Conservation (phyloP, 371 early-diverging fungal species). For the Rhizopus arrhizus region DNA sequence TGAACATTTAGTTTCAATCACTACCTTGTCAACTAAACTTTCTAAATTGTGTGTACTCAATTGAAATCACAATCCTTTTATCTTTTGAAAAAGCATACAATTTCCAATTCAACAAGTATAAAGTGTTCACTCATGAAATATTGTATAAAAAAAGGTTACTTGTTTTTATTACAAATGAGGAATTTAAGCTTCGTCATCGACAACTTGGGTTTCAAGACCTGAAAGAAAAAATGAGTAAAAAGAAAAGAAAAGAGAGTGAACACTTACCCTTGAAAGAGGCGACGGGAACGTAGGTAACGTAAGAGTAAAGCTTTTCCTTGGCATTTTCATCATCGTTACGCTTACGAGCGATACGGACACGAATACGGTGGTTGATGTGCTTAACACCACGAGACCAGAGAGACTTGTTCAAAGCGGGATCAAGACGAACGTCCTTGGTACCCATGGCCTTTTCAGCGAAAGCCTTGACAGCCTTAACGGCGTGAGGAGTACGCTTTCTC, state of each 20-base stretch:
- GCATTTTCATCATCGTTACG: constrained; percentile 92
- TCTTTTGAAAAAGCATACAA: too few species aligned
- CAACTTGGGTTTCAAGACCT: constrained; percentile 40
- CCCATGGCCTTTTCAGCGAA: constrained; percentile 89
- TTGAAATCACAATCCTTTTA: too few species aligned
- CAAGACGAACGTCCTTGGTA: constrained; percentile 81
- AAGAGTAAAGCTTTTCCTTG: constrained; percentile 2
- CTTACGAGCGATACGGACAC: constrained; percentile 87
- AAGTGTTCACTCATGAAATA: not conserved
- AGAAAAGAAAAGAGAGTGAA: not conserved
- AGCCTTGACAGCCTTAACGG: constrained; percentile 85
- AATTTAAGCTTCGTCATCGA: constrained; percentile 17
- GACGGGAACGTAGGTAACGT: constrained; percentile 3
- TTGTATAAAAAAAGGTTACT: not conserved
- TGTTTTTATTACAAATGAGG: not conserved
- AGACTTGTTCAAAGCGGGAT: constrained; percentile 75
- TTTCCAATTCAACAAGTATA: too few species aligned
- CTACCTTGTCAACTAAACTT: too few species aligned
- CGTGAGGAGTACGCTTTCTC: constrained; percentile 94
- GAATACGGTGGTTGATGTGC: constrained; percentile 88
- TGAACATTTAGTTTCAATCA: too few species aligned
- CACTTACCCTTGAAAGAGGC: not conserved
- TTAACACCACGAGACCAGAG: constrained; percentile 89
- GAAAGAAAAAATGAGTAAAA: constrained; percentile 67
- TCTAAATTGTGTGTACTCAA: too few species aligned